A percentile compares a stretch with the other conserved stretches of the same genome.
phyloP scores from a whole-genome alignment of 106 monocot species.

The Posidonia australis region DNA sequence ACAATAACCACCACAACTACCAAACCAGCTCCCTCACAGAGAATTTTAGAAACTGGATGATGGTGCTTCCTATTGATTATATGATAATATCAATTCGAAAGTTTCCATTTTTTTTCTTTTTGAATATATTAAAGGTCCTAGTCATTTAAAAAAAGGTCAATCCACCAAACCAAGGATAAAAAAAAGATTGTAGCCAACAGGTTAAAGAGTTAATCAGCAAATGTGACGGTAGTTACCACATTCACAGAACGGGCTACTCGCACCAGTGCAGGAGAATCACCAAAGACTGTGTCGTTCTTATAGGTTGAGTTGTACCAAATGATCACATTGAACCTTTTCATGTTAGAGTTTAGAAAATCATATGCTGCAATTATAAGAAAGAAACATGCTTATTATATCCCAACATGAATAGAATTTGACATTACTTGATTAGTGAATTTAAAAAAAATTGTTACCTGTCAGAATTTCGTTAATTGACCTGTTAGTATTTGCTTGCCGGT shows the following conservation, averaged over 20 bases:
- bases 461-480: slow-evolving; percentile 39
- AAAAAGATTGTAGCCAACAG: neutral
- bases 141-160: neutral
- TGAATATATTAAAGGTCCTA: too few relatives aligned
- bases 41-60: too few relatives aligned
- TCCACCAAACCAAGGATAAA: neutral
- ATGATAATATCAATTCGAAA: too few relatives aligned
- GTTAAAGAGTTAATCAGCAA: neutral
- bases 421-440: neutral
- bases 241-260: slow-evolving; percentile 15
- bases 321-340: slow-evolving; percentile 7
- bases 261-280: neutral
- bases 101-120: too few relatives aligned
- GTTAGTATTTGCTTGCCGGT: slow-evolving; percentile 24
- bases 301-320: slow-evolving; percentile 22
- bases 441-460: slow-evolving; percentile 25
- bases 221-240: slow-evolving; percentile 13
- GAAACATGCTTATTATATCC: neutral
- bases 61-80: too few relatives aligned
- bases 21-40: too few relatives aligned
- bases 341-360: slow-evolving; percentile 12
- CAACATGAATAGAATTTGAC: neutral
- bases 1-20: too few relatives aligned
- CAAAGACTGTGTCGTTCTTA: slow-evolving; percentile 5
- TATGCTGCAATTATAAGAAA: slow-evolving; percentile 11